Conservation (phyloP, 2,329 filamentous ascomycete species). For the Ceratocystis cacaofunesta region DNA sequence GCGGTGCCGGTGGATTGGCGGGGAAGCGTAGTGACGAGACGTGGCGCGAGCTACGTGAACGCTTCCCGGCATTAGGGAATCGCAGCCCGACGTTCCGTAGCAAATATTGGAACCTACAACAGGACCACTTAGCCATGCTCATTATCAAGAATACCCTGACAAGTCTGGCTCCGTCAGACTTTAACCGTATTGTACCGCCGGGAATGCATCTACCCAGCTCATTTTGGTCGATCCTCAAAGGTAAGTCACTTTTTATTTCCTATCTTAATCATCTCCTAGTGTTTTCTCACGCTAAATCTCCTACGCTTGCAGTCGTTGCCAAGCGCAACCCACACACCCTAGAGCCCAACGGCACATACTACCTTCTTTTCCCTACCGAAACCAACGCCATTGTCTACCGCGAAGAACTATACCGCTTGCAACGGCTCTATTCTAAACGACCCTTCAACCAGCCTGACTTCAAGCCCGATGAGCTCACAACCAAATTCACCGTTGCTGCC, state of each 20-base stretch:
- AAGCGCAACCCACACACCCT: constrained; percentile 49
- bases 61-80: constrained; percentile 5
- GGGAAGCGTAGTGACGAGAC: constrained; percentile 1
- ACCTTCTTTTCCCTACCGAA: constrained; percentile 48
- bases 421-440: constrained; percentile 24
- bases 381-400: constrained; percentile 48
- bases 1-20: not conserved
- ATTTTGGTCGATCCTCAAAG: constrained; percentile 46
- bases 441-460: constrained; percentile 27
- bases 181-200: constrained; percentile 49
- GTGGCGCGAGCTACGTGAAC: constrained; percentile 6
- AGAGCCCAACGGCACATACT: constrained; percentile 49
- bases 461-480: constrained; percentile 15
- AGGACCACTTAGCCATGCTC: constrained; percentile 28
- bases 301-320: constrained; percentile 39
- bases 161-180: constrained; percentile 51
- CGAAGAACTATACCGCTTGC: constrained; percentile 24
- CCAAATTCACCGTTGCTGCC: constrained; percentile 12
- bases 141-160: constrained; percentile 44
- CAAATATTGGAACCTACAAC: constrained; percentile 12
- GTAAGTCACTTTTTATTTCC: constrained; percentile 23
- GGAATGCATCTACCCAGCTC: constrained; percentile 53
- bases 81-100: constrained; percentile 5
- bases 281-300: not conserved
- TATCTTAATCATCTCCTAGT: not conserved